These are phyloP conservation scores for Euphorbia pulcherrima DNA, from an alignment of 345 rosid genomes.

Conservation along the genomic window DNA sequence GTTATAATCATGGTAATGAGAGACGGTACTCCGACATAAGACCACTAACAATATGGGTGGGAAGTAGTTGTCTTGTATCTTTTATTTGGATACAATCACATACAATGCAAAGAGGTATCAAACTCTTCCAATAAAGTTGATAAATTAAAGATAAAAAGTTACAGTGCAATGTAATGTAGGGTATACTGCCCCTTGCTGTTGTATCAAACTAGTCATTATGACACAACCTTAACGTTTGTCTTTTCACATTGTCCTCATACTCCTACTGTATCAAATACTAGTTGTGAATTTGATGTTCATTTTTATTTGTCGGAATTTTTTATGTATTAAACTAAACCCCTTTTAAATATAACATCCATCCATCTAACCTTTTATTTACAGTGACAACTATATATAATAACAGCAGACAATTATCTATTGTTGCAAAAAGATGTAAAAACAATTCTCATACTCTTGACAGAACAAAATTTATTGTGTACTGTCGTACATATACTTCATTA, in stretches of 20 bases:
- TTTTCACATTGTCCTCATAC: conserved; percentile 72
- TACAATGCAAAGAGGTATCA: conserved; percentile 32
- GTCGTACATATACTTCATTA: too few species aligned
- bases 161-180: conserved; percentile 41
- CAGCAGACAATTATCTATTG: too few species aligned
- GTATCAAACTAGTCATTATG: conserved; percentile 56
- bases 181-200: conserved; percentile 27
- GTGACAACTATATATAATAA: too few species aligned
- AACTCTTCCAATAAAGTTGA: conserved; percentile 33
- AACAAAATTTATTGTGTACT: too few species aligned
- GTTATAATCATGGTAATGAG: conserved; percentile 20
- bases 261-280: conserved; percentile 22
- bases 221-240: conserved; percentile 97
- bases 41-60: conserved; percentile 32
- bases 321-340: too few species aligned
- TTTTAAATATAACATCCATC: too few species aligned
- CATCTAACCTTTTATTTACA: too few species aligned
- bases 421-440: too few species aligned
- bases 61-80: conserved; percentile 37
- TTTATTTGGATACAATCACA: conserved; percentile 44
- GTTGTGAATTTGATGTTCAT: background rate
- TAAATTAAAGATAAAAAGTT: conserved; percentile 19
- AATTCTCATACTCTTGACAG: too few species aligned
- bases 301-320: background rate
- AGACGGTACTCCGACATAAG: conserved; percentile 27